These are phyloP conservation scores for Rhododendron griersonianum DNA, from an alignment of 148 eudicot species.

Conservation along the genomic window DNA sequence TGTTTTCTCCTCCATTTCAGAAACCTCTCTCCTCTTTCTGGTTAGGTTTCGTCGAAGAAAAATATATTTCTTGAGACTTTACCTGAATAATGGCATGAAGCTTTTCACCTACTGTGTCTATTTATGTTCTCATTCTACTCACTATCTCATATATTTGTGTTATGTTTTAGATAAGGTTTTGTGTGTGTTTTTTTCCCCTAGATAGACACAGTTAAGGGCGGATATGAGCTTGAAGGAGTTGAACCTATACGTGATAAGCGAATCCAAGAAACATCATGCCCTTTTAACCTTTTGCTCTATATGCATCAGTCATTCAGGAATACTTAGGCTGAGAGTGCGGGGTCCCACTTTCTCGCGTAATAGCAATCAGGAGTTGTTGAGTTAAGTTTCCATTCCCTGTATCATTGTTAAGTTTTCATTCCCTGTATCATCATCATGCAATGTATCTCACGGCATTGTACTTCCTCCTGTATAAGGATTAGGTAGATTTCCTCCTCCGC, in stretches of 20 bases:
- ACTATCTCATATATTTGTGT: neutral
- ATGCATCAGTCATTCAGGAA: neutral
- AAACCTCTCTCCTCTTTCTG: neutral
- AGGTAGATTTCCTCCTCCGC: neutral
- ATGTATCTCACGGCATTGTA: neutral
- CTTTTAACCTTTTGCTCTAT: neutral
- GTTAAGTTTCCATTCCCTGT: neutral
- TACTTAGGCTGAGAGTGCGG: neutral
- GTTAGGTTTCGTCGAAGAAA: neutral
- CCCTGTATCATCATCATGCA: neutral
- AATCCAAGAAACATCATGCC: neutral
- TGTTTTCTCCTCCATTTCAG: neutral
- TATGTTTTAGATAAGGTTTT: neutral
- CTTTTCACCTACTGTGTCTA: neutral
- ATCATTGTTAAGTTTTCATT: too few relatives aligned
- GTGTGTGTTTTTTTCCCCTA: neutral
- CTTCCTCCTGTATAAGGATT: neutral
- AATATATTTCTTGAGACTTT: neutral
- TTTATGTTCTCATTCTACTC: neutral
- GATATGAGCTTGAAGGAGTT: neutral
- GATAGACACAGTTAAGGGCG: neutral
- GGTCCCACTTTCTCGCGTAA: neutral
- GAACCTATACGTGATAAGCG: neutral
- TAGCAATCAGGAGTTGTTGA: neutral
- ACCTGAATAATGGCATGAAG: neutral